These are phyloP conservation scores for Cyamopsis tetragonoloba DNA, from an alignment of 306 rosid species.

Conservation along the genomic window DNA sequence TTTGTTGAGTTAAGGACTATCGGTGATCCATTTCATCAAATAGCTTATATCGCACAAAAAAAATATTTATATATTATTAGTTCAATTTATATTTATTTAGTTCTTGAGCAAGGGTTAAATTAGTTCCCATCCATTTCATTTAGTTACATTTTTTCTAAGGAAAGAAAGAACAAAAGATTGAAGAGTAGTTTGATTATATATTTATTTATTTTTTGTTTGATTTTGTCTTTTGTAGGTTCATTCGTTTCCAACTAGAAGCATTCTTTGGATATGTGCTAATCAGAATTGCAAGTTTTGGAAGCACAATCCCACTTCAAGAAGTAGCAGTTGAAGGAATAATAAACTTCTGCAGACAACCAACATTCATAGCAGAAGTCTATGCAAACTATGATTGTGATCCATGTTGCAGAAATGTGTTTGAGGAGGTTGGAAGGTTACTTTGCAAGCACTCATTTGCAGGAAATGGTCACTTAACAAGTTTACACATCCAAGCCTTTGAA, in stretches of 20 bases:
- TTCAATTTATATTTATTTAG: too few species aligned
- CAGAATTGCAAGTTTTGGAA: constrained; percentile 49
- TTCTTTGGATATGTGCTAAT: constrained; percentile 64
- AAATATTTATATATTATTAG: too few species aligned
- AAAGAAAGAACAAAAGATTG: not conserved
- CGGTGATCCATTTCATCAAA: too few species aligned
- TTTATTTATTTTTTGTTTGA: not conserved
- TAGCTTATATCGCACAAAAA: too few species aligned
- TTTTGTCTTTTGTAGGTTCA: constrained; percentile 40
- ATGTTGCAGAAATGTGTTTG: constrained; percentile 53
- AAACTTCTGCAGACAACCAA: constrained; percentile 79
- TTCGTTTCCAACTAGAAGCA: constrained; percentile 77
- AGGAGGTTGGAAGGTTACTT: constrained; percentile 69
- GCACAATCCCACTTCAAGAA: constrained; percentile 69
- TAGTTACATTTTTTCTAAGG: not conserved
- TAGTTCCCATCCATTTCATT: too few species aligned
- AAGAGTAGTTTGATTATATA: not conserved
- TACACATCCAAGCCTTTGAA: constrained; percentile 82
- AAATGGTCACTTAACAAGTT: constrained; percentile 41
- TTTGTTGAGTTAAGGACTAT: too few species aligned
- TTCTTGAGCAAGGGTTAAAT: too few species aligned
- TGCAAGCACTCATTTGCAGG: constrained; percentile 76
- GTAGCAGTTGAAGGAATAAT: constrained; percentile 83
- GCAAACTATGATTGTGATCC: constrained; percentile 86
- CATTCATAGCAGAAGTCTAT: constrained; percentile 58